Evolutionary conservation across 2,329 filamentous ascomycete species (phyloP), one percentile per base, ranked within the genome.

Genomic region (Penicillium sp.): DNA sequence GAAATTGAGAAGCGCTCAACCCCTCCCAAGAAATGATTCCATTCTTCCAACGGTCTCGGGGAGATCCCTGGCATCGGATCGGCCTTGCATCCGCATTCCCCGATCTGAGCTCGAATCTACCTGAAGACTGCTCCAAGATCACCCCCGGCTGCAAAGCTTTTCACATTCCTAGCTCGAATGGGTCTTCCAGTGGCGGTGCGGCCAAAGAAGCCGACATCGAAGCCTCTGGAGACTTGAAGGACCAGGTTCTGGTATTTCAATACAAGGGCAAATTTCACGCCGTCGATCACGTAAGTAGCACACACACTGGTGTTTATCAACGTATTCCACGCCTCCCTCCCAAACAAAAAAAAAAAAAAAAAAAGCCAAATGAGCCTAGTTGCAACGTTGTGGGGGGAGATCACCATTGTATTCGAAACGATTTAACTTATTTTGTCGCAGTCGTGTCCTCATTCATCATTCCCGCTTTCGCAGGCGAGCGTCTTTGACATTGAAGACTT

Each of bases 401-500:
- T 51, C 55, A 26, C 47, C 50, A 27, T 7, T 26, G 28, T 25
- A 27, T 3, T 9, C 8, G 9, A 12, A 24, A 6, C 3, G 6
- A 18, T 32, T 43, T 18, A 26, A 43, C n/a, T 8, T 25, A 8
- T 2, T 5, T 13, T 26, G n/a, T 18, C 25, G 5, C 50, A 84
- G 81, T 73, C 76, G 73, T 88, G 84, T 49, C 84, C 84, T 1
- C 84, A 88, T 56, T 81, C 79, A 1, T 78, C 82, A 0, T 87
- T 78, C 48, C 83, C 84, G 0, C 73, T 88, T 1, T 85, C 82
- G 0, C 74, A 78, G 38, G 83, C 81, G 0, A 76, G 67, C 0
- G 72, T 82, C 0, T 86, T 86, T 49, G 84, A 88, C 46, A 86
- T 88, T 56, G 84, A 88, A 55, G 84, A 88, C 51, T 88, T 86